Evolutionary conservation across 441 rosid genomes (phyloP).

Genomic region (Arabidopsis lyrata): DNA sequence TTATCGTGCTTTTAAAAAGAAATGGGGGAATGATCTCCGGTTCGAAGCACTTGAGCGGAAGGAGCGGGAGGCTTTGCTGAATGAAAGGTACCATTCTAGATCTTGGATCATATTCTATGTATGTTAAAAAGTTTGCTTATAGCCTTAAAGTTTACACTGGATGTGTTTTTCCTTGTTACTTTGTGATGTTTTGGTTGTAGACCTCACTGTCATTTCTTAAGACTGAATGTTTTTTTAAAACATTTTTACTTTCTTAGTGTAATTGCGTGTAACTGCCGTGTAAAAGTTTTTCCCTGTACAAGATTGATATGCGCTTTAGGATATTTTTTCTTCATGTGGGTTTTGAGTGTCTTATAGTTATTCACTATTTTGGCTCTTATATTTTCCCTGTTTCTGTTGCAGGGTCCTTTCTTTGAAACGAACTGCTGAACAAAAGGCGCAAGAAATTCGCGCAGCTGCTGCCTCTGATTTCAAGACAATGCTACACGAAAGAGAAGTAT

Average conservation of each 20-base stretch:
- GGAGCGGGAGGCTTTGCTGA: conserved; percentile 83
- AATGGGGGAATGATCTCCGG: conserved; percentile 91
- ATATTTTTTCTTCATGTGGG: conserved; percentile 45
- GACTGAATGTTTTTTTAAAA: background rate
- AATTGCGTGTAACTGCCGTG: background rate
- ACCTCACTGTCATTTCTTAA: background rate
- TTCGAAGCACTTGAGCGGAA: conserved; percentile 89
- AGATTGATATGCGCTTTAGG: background rate
- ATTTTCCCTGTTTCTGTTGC: conserved; percentile 39
- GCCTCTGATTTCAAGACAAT: conserved; percentile 82
- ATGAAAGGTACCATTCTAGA: conserved; percentile 74
- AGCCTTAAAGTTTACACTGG: background rate
- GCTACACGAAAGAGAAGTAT: conserved; percentile 83
- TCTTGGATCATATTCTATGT: conserved; percentile 11
- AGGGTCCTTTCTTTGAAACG: conserved; percentile 83
- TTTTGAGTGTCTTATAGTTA: conserved; percentile 38
- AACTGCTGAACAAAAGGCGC: conserved; percentile 82
- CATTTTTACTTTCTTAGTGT: background rate
- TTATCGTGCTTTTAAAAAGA: conserved; percentile 82
- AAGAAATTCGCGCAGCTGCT: conserved; percentile 73
- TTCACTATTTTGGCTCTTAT: conserved; percentile 15
- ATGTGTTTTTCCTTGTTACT: conserved; percentile 9
- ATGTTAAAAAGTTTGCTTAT: conserved; percentile 18
- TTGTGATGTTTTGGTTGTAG: background rate
- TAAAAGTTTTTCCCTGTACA: background rate